These are phyloP conservation scores for Xenosphaeropsis pyriputrescens DNA, from an alignment of 2,329 filamentous ascomycete genomes.

Conservation along the genomic window DNA sequence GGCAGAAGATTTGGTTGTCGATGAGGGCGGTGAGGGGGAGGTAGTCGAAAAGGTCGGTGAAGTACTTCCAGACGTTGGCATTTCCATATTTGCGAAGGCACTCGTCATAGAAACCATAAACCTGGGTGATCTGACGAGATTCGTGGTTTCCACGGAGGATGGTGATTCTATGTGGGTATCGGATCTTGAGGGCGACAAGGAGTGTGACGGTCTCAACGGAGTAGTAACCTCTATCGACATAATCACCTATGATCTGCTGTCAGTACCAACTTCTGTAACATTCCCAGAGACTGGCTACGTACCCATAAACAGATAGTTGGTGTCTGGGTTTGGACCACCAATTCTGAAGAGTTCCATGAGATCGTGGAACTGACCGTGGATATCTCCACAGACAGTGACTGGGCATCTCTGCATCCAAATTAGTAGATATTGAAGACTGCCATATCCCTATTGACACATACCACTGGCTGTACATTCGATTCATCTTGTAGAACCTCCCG, in stretches of 20 bases:
- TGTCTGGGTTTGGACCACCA: slow-evolving; percentile 92
- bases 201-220: slow-evolving; percentile 96
- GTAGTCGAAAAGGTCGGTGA: slow-evolving; percentile 97
- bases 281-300: slow-evolving; percentile 17
- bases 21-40: slow-evolving; percentile 93
- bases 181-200: slow-evolving; percentile 91
- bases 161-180: slow-evolving; percentile 95
- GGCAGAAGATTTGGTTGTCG: slow-evolving; percentile 98
- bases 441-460: slow-evolving; percentile 30
- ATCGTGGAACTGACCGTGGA: slow-evolving; percentile 98
- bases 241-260: slow-evolving; percentile 53
- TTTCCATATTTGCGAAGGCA: slow-evolving; percentile 98
- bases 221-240: slow-evolving; percentile 97
- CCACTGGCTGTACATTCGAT: slow-evolving; percentile 97
- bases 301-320: slow-evolving; percentile 99
- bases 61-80: slow-evolving; percentile 98
- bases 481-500: slow-evolving; percentile 94
- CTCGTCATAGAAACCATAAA: slow-evolving; percentile 99
- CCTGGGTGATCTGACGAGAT: slow-evolving; percentile 95
- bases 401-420: slow-evolving; percentile 65
- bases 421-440: not conserved
- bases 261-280: slow-evolving; percentile 3
- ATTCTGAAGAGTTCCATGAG: slow-evolving; percentile 99
- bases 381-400: slow-evolving; percentile 96
- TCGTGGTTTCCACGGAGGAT: slow-evolving; percentile 98